Evolutionary conservation across 2,329 filamentous ascomycete genomes (phyloP).

Genomic region (Fusarium veterinarium): DNA sequence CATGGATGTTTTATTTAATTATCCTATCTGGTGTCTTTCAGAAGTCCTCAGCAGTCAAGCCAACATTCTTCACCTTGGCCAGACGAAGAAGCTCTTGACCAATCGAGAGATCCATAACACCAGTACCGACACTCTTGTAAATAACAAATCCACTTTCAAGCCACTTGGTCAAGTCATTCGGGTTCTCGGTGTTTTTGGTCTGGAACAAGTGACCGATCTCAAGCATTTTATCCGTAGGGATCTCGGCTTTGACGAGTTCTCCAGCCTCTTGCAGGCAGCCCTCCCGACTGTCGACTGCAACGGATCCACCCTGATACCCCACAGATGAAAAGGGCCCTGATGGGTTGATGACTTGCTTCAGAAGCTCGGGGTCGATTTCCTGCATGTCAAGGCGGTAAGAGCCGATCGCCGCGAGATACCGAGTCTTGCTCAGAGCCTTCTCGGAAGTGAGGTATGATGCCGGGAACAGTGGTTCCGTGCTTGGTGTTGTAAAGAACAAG

Average conservation of each 20-base stretch:
- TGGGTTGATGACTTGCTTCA: slow-evolving; percentile 39
- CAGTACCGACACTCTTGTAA: slow-evolving; percentile 76
- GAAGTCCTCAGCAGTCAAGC: slow-evolving; percentile 48
- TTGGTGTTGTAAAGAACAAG: slow-evolving; percentile 49
- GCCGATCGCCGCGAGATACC: slow-evolving; percentile 48
- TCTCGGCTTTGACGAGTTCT: slow-evolving; percentile 46
- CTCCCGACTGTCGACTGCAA: slow-evolving; percentile 45
- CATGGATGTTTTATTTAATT: too few species aligned
- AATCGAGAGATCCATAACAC: slow-evolving; percentile 75
- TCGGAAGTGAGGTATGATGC: slow-evolving; percentile 34
- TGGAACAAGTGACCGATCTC: slow-evolving; percentile 67
- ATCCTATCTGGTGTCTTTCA: background rate
- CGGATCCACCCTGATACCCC: slow-evolving; percentile 11
- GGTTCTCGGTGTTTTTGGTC: background rate
- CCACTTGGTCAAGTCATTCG: slow-evolving; percentile 63
- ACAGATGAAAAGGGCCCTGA: slow-evolving; percentile 3
- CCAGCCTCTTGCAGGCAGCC: slow-evolving; percentile 48
- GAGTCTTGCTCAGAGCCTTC: slow-evolving; percentile 38
- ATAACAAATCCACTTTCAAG: slow-evolving; percentile 72
- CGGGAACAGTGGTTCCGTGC: slow-evolving; percentile 46
- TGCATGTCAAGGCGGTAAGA: slow-evolving; percentile 50
- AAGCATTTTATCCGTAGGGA: slow-evolving; percentile 36
- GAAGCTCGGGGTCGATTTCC: slow-evolving; percentile 46
- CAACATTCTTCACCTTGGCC: slow-evolving; percentile 66
- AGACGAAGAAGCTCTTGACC: slow-evolving; percentile 67